These are phyloP conservation scores for Pseudozyma flocculosa DNA, from an alignment of 1,284 basidiomycete species.

Conservation along the genomic window DNA sequence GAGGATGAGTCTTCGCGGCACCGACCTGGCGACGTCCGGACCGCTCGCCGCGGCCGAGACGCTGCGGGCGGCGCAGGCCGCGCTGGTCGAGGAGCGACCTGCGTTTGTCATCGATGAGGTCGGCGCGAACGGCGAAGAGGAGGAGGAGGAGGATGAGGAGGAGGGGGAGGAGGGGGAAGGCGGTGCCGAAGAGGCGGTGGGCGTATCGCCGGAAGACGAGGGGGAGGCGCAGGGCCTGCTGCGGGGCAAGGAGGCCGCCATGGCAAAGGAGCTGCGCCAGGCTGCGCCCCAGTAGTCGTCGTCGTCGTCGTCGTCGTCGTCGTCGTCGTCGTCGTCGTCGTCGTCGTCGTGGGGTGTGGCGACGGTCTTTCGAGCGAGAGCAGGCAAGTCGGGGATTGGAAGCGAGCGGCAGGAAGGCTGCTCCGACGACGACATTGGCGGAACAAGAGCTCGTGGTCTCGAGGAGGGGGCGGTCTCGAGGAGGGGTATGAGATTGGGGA, in stretches of 20 bases:
- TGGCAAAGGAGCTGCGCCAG: conserved; percentile 15
- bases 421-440: too few species aligned
- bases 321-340: too few species aligned
- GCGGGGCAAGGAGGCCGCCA: conserved; percentile 26
- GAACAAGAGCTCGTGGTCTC: too few species aligned
- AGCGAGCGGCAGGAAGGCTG: too few species aligned
- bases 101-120: conserved; percentile 52
- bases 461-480: too few species aligned
- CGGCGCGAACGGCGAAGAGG: conserved; percentile 13
- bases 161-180: conserved; percentile 19
- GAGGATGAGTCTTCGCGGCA: conserved; percentile 30
- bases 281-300: not conserved
- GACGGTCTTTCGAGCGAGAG: too few species aligned
- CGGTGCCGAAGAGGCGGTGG: conserved; percentile 25
- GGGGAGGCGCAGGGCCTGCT: conserved; percentile 19
- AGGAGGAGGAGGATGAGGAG: conserved; percentile 24
- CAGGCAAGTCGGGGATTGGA: too few species aligned
- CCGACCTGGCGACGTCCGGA: conserved; percentile 35
- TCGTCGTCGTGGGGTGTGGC: too few species aligned
- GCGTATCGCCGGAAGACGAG: conserved; percentile 16
- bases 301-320: too few species aligned
- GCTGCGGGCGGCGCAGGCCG: conserved; percentile 41
- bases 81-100: conserved; percentile 39
- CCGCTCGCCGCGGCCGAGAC: conserved; percentile 43
- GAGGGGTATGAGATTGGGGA: too few species aligned